Base-by-base conservation (phyloP, 768 basidiomycete genomes). In the Podaxis carcinomalis region DNA sequence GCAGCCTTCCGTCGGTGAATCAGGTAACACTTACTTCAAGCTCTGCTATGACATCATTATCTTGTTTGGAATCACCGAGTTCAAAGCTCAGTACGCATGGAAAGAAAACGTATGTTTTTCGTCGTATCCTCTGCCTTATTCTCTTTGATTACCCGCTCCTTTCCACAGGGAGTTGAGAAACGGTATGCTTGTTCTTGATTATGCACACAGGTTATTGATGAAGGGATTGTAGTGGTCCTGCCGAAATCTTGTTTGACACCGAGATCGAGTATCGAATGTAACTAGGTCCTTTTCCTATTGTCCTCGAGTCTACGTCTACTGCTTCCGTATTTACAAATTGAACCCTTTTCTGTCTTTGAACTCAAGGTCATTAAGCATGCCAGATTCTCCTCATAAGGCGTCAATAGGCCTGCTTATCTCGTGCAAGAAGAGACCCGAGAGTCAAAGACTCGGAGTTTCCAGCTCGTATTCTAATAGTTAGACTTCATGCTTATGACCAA, bases 101-200 rank as follows among this genome's bases (percentile, higher is more conserved):
- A 47, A 51, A 2, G 59, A 64, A 40, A 62, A 56, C 19, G 67
- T 68, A 27, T 54, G 67, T 51, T 13, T 46, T 32, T 27, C 11
- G 19, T 23, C 21, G 19, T 23, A 19, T 7, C 21, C 23, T 25
- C 21, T 49, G 21, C 47, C 19, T 25, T 9, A 5, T 13, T 23
- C 11, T 23, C 5, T 21, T 13, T 21, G 21, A 9, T 11, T 11
- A 25, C 23, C 47, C 2, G 2, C 11, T 23, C 23, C 4, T 16
- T 49, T 9, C 10, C n/a, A 6, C 36, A 69, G 68, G 68, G 67
- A 19, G 59, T 66, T 35, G 68, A 69, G 46, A 67, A 63, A 55
- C 57, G 65, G 68, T 66, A 57, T n/a, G 61, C 11, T 37, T 40
- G 27, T 1, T 28, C 27, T 28, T 28, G 27, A 28, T 28, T 28